Base-by-base conservation (phyloP, 805 yeast species). In the Yamadazyma nakazawae region DNA sequence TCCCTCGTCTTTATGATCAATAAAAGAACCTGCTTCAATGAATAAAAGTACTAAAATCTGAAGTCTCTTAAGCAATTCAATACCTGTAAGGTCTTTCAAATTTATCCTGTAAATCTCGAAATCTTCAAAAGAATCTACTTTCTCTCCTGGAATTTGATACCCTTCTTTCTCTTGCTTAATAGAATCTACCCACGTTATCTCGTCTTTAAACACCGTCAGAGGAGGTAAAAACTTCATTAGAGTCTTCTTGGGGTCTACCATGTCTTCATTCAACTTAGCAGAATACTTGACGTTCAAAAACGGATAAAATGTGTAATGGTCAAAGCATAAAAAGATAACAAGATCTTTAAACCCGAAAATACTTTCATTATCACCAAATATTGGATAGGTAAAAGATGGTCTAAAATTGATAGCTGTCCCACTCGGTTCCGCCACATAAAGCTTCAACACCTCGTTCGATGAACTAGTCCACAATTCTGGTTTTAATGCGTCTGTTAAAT, bases 21-120 rank as follows among this genome's bases (percentile, higher is more conserved):
- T 89, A 57, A 80, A 88, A 1, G 95, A 82, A 1, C 97, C 98
- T 0, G 96, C 98, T 62, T 94, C 99, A 54, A 94, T 92, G 67
- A 84, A 90, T 10, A 94, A 70, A 24, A 92, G 68, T 13, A 88
- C 87, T 55, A 94, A 79, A 1, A 91, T 81, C 55, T 89, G 96
- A 53, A 90, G 72, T 49, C 96, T 67, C 42, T 74, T 66, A 56
- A 84, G 91, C 43, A 89, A 63, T 51, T 77, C 80, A 39, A 66
- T 55, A 0, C 82, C 81, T 5, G 57, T 58, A 0, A 58, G 59
- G 39, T 71, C 74, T 11, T 61, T 56, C 42, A 81, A 58, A 40
- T 74, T 61, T 36, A 78, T 66, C 49, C 77, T 79, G 63, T 76
- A 82, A 13, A 90, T 68, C 14, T 67, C 76, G 58, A 62, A 88